Percentiles rank a stretch among this genome's conserved stretches.
phyloP scores from a whole-genome alignment of 495 filamentous ascomycete species.

The Glonium stellatum region DNA sequence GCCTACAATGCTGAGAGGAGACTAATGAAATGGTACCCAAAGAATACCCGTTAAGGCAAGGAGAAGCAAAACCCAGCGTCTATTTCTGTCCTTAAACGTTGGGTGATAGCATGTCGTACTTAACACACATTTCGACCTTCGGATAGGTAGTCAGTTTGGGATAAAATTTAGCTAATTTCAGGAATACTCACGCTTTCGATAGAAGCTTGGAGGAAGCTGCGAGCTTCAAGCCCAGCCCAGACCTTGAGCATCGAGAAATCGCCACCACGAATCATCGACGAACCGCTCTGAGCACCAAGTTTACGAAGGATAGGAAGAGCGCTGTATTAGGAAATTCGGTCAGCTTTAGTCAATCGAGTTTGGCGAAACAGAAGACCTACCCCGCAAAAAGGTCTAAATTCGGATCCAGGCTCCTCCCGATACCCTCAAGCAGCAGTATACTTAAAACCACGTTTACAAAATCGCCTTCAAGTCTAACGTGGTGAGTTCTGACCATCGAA shows the following conservation, averaged over 20 bases:
- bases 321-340: slow-evolving; percentile 38
- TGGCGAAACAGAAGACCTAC: slow-evolving; percentile 37
- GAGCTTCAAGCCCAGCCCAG: slow-evolving; percentile 86
- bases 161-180: neutral
- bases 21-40: neutral
- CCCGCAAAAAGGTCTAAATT: slow-evolving; percentile 80
- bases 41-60: neutral
- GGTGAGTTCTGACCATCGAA: slow-evolving; percentile 84
- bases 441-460: slow-evolving; percentile 98
- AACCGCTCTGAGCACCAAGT: slow-evolving; percentile 71
- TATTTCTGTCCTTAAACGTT: slow-evolving; percentile 31
- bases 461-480: slow-evolving; percentile 92
- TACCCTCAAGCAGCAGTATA: slow-evolving; percentile 88
- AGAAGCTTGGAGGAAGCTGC: slow-evolving; percentile 78
- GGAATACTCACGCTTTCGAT: slow-evolving; percentile 66
- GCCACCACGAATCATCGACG: slow-evolving; percentile 48
- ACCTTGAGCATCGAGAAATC: slow-evolving; percentile 91
- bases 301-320: slow-evolving; percentile 87
- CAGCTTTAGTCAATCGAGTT: neutral
- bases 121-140: slow-evolving; percentile 41
- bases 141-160: neutral
- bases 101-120: slow-evolving; percentile 41
- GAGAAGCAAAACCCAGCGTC: neutral
- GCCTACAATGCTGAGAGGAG: slow-evolving; percentile 5
- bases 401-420: slow-evolving; percentile 81